Evolutionary conservation across 2,329 filamentous ascomycete species (phyloP).

Genomic region (Nigrospora osmanthi): DNA sequence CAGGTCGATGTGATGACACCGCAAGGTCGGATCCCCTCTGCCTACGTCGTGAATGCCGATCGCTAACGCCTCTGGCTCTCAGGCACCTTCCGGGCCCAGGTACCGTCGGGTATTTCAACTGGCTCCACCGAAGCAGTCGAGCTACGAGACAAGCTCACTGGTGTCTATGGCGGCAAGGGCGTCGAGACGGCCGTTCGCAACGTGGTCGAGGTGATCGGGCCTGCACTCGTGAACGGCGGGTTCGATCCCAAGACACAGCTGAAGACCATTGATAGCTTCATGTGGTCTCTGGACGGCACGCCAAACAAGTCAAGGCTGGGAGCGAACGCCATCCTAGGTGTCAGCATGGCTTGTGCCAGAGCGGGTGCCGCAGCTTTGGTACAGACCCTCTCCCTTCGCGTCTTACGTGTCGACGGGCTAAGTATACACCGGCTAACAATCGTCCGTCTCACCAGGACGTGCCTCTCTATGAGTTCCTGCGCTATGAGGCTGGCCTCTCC

Average conservation of each 20-base stretch:
- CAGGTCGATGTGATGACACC: constrained; percentile 20
- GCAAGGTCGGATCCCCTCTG: constrained; percentile 8
- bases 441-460: constrained; percentile 23
- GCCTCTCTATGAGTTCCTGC: constrained; percentile 50
- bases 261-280: constrained; percentile 42
- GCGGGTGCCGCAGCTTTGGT: constrained; percentile 43
- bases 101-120: constrained; percentile 25
- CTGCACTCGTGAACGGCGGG: constrained; percentile 42
- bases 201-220: constrained; percentile 45
- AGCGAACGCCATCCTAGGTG: constrained; percentile 53
- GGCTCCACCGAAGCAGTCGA: constrained; percentile 25
- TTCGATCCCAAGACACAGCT: constrained; percentile 45
- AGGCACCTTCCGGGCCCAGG: constrained; percentile 22
- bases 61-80: background rate
- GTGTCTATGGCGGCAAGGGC: constrained; percentile 45
- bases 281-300: constrained; percentile 48
- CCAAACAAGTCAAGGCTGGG: constrained; percentile 51
- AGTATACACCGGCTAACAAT: no score
- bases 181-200: constrained; percentile 47
- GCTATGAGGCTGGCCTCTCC: constrained; percentile 41
- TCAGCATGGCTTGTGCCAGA: constrained; percentile 51
- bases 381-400: no score
- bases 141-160: constrained; percentile 38
- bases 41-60: background rate
- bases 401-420: no score